Evolutionary conservation across 2,329 filamentous ascomycete genomes (phyloP), one percentile per base, ranked within the genome.

Genomic region (Ilyonectria destructans): DNA sequence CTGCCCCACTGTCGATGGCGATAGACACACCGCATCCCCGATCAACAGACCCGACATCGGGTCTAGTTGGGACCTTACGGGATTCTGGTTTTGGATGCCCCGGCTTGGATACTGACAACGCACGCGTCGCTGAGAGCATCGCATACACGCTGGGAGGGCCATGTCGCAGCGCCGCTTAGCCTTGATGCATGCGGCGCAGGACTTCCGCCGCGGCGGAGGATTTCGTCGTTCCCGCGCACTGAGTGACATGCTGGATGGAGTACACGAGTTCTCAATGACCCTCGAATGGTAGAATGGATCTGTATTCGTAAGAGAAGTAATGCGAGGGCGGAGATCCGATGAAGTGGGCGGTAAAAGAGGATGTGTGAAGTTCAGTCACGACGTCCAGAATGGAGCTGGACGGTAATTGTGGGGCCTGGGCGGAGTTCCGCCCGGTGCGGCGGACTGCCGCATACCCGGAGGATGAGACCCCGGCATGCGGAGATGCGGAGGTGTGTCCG

Each of bases 81-180:
- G 8, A 15, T 65, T 51, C 21, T 37, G 48, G 52, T n/a, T 62
- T 67, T 31, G 63, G 17, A 15, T 12, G n/a, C 10, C 63, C 29
- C 35, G 51, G 2, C 17, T 40, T n/a, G 80, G 81, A 68, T 89
- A 90, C 5, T 81, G 74, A 76, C 89, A 90, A 0, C 74, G 57
- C 1, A 89, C 75, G 2, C 79, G 77, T 31, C 87, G 83, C 63
- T 85, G 83, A 0, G 78, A 75, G 73, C 89, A 91, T 49, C 89
- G 83, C 17, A 83, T 77, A 71, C 89, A 91, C 13, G 82, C 74
- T 2, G 88, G 88, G 15, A 83, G 74, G 19, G 81, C 82, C 43
- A 86, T 83, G 70, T 88, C 86, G 75, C 89, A 90, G 55, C 85
- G 85, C 15, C 88, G 83, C 76, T 90, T 90, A 26, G 88, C 84